A percentile compares a stretch with the other conserved stretches of the same genome.
These are phyloP conservation scores for Dactylella cylindrospora DNA, from an alignment of 2,329 filamentous ascomycete species.

Conservation along the genomic window DNA sequence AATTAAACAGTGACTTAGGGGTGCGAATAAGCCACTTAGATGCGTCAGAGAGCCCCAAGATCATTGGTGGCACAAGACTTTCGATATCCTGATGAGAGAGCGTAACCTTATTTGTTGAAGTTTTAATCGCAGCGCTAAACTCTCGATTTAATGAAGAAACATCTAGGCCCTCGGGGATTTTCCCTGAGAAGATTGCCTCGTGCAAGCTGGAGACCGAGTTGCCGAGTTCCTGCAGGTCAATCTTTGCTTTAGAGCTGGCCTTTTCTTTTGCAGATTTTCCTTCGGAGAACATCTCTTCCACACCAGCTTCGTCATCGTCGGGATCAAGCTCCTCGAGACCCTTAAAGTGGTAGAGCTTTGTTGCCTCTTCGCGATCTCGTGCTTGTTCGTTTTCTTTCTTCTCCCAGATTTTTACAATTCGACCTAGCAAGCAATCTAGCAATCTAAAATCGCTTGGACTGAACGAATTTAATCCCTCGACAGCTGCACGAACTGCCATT, in stretches of 20 bases:
- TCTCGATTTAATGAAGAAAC: conserved; percentile 18
- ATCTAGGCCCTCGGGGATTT: not conserved
- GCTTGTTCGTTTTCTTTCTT: conserved; percentile 32
- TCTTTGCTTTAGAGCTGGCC: not conserved
- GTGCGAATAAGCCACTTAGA: conserved; percentile 21
- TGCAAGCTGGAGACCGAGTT: conserved; percentile 13
- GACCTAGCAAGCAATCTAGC: conserved; percentile 12
- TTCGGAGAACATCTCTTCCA: conserved; percentile 39
- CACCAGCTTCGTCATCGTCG: conserved; percentile 38
- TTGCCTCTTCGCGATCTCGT: conserved; percentile 29
- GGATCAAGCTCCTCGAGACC: conserved; percentile 32
- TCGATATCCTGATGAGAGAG: conserved; percentile 10
- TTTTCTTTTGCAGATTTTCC: not conserved
- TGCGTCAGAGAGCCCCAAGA: conserved; percentile 22
- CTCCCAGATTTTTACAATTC: conserved; percentile 30
- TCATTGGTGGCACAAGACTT: conserved; percentile 18
- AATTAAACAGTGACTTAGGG: conserved; percentile 65
- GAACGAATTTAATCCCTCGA: conserved; percentile 17
- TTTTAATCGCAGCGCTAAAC: conserved; percentile 10
- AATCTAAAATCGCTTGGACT: conserved; percentile 11
- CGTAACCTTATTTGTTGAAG: not conserved
- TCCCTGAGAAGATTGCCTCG: conserved; percentile 11
- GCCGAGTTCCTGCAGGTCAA: conserved; percentile 11
- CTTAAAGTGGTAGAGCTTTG: conserved; percentile 42
- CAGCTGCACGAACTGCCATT: conserved; percentile 15